Evolutionary conservation across 306 rosid species (phyloP).

Genomic region (Parietaria judaica): DNA sequence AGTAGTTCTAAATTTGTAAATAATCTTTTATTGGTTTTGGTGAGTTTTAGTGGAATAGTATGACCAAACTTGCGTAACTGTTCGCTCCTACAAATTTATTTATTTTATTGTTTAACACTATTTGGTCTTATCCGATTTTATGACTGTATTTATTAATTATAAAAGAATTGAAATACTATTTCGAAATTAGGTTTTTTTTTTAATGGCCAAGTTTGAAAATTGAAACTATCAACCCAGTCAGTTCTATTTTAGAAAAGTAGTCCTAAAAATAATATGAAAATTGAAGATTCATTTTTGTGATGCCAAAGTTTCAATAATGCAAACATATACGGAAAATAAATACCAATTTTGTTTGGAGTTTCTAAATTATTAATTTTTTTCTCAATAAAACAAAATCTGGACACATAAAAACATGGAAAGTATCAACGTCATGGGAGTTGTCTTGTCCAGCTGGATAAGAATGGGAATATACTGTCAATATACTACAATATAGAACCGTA

Average conservation of each 20-base stretch:
- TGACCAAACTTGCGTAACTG: too few species aligned
- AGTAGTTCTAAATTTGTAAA: neutral
- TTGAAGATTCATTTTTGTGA: neutral
- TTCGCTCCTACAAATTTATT: too few species aligned
- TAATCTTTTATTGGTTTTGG: neutral
- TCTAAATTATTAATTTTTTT: too few species aligned
- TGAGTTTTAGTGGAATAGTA: neutral
- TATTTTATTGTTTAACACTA: neutral
- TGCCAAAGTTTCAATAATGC: constrained; percentile 1
- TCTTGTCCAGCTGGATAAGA: constrained; percentile 10
- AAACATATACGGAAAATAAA: neutral
- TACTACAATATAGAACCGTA: neutral
- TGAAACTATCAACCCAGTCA: constrained; percentile 5
- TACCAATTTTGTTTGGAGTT: too few species aligned
- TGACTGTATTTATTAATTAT: neutral
- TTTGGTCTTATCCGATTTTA: neutral
- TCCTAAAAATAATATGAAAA: neutral
- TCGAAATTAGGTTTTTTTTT: neutral
- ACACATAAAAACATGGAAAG: neutral
- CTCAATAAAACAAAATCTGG: too few species aligned
- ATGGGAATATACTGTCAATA: constrained; percentile 15
- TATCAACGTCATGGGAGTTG: neutral
- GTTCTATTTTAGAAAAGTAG: constrained; percentile 1
- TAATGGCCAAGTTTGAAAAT: neutral
- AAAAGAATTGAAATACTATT: neutral